Evolutionary conservation across 257 asterid genomes (phyloP), one percentile per base, ranked within the genome.

Genomic region (Anisodus acutangulus): DNA sequence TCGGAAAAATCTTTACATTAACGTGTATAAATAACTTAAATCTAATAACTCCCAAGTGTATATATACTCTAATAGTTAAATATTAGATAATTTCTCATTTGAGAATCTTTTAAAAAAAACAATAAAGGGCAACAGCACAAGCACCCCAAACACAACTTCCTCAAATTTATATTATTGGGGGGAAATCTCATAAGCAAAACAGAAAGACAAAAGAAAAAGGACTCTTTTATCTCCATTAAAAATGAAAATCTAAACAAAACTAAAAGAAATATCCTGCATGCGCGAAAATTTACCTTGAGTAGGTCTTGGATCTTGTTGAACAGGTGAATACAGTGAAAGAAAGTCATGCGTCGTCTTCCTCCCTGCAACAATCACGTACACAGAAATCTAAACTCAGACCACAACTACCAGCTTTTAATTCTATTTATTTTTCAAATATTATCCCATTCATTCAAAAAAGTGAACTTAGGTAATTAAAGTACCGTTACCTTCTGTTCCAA

Each of bases 311-410:
- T 94, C 98, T 91, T 93, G 98, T 53, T 91, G 95, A 86, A 88
- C 88, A 62, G 97, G 80, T 66, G 98, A 89, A 85, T 91, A 94
- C 53, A 93, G 97, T 57, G 99, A 94, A 81, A 95, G 97, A 91
- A 95, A 95, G 89, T 95, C 99, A 88, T 93, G 98, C 26, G 97
- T 95, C 62, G 95, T 93, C 87, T 92, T 90, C 89, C 93, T 86
- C 87, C 91, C 95, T 90, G 89, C 68, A 85, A 67, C 26, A 55
- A 83, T 80, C 72, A 83, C 80, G 51, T 31, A 45, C 71, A 83
- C 43, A 45, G n/a, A 83, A 70, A 57, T 55, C 58, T 8, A 81
- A 76, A 49, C 16, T 71, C 79, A n/a, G 55, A 7, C 3, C 15
- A 43, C n/a, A 7, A 19, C 26, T 22, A 22, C 26, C 26, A 22